phyloP scores from a whole-genome alignment of 495 filamentous ascomycete genomes.

The Neurospora discreta region DNA sequence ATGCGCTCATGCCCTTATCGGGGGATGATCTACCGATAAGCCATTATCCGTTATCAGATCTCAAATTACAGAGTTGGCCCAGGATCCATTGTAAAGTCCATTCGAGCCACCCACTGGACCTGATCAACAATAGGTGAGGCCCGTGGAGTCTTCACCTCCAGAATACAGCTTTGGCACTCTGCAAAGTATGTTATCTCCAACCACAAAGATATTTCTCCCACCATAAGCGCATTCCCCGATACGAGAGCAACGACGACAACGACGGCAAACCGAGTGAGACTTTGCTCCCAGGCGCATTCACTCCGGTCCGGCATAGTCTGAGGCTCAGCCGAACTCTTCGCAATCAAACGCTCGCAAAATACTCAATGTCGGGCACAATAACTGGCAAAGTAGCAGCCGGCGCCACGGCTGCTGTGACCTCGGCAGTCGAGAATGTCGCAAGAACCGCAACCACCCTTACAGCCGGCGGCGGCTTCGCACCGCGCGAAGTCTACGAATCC shows the following conservation, averaged over 20 bases:
- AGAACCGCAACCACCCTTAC: conserved; percentile 13
- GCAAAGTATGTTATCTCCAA: neutral
- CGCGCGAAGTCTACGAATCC: conserved; percentile 57
- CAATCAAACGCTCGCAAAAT: neutral
- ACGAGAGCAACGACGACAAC: neutral
- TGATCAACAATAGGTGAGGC: neutral
- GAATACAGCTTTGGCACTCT: neutral
- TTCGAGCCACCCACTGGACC: neutral
- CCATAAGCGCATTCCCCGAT: neutral
- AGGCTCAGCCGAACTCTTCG: neutral
- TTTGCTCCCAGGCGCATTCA: neutral
- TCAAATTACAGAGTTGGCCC: neutral
- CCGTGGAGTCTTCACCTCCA: neutral
- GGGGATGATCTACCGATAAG: neutral
- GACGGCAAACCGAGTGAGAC: neutral
- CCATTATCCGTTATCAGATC: neutral
- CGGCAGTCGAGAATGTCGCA: neutral
- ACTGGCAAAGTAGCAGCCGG: conserved; percentile 2
- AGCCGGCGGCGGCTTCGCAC: conserved; percentile 46
- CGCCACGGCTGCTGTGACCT: neutral
- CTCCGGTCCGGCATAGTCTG: neutral
- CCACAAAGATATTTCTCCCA: neutral
- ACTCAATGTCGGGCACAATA: neutral
- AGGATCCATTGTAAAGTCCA: neutral
- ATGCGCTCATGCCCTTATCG: neutral